Evolutionary conservation across 2,329 filamentous ascomycete species (phyloP).

Genomic region (Metarhizium sp.): DNA sequence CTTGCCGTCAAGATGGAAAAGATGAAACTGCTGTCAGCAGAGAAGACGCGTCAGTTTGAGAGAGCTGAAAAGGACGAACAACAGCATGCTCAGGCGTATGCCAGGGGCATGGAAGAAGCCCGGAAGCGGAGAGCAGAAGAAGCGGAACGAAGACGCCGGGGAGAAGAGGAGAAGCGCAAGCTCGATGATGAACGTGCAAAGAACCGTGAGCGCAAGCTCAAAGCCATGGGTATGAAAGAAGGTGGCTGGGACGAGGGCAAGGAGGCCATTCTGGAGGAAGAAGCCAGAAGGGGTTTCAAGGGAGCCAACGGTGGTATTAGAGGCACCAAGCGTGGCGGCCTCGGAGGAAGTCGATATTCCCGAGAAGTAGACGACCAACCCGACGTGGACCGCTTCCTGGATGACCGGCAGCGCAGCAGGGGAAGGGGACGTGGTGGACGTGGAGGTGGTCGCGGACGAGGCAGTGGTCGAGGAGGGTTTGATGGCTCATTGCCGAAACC

Average conservation of each 20-base stretch:
- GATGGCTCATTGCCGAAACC: slow-evolving; percentile 10
- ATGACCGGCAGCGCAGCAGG: slow-evolving; percentile 23
- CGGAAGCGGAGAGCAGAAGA: slow-evolving; percentile 42
- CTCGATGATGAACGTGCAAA: slow-evolving; percentile 51
- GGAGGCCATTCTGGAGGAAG: slow-evolving; percentile 31
- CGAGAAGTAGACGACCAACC: slow-evolving; percentile 23
- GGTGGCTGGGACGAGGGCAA: slow-evolving; percentile 53
- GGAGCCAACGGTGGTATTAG: slow-evolving; percentile 31
- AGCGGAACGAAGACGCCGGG: slow-evolving; percentile 39
- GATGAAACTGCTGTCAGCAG: slow-evolving; percentile 48
- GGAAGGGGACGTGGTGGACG: slow-evolving; percentile 23
- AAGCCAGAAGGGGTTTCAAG: slow-evolving; percentile 30
- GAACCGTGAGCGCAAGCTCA: slow-evolving; percentile 52
- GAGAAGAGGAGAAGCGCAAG: slow-evolving; percentile 40
- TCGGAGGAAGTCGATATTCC: slow-evolving; percentile 34
- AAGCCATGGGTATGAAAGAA: slow-evolving; percentile 45
- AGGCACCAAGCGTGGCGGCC: slow-evolving; percentile 26
- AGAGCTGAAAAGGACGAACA: slow-evolving; percentile 47
- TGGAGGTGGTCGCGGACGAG: slow-evolving; percentile 25
- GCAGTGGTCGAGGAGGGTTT: slow-evolving; percentile 13
- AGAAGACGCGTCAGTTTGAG: slow-evolving; percentile 50
- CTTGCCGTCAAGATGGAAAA: slow-evolving; percentile 50
- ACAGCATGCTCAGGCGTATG: slow-evolving; percentile 44
- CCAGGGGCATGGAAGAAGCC: slow-evolving; percentile 46
- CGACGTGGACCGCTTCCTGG: slow-evolving; percentile 27